Evolutionary conservation across 2,329 filamentous ascomycete species (phyloP), one percentile per base, ranked within the genome.

Genomic region (Ascochyta koolunga): DNA sequence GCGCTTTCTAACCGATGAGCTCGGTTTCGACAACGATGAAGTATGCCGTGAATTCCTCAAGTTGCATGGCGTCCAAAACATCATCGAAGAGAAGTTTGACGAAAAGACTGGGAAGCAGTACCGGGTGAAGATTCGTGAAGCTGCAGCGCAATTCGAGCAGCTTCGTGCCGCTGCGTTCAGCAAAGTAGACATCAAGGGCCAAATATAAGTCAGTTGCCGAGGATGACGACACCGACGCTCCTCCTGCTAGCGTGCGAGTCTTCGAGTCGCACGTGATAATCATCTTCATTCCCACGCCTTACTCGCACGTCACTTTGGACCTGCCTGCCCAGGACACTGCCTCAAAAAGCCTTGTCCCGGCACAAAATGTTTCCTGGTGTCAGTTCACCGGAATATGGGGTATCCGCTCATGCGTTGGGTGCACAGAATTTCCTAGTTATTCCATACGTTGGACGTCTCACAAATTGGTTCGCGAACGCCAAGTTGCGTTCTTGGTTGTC

Each of bases 161-260:
- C 86, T 90, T 54, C 89, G 88, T 73, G 77, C 81, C 33, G 82
- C 83, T 59, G 93, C 93, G 42, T 96, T 96, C 77, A 84, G 86
- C 70, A 88, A 87, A 72, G 89, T 98, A 81, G 93, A 98, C 79
- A 96, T 98, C 81, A 97, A 98, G 80, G 93, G 93, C 70, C 93
- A 98, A 79, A 96, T 97, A 72, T 95, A 80, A 88, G 53, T 40
- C 22, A n/a, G 11, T 32, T 19, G 24, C 27, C 42, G 21, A 47
- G 37, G 41, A 43, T 41, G 52, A 47, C 52, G 38, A 47, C 27
- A 21, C 24, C 24, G 11, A 13, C 46, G 46, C 39, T 51, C 47
- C 19, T 48, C 13, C 7, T 45, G 21, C 24, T 22, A 49, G 45
- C 18, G 36, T 44, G 43, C 36, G 41, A 21, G 37, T 25, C 47